Conservation (phyloP, 352 stramenopile species). For the Globisporangium yorkense region DNA sequence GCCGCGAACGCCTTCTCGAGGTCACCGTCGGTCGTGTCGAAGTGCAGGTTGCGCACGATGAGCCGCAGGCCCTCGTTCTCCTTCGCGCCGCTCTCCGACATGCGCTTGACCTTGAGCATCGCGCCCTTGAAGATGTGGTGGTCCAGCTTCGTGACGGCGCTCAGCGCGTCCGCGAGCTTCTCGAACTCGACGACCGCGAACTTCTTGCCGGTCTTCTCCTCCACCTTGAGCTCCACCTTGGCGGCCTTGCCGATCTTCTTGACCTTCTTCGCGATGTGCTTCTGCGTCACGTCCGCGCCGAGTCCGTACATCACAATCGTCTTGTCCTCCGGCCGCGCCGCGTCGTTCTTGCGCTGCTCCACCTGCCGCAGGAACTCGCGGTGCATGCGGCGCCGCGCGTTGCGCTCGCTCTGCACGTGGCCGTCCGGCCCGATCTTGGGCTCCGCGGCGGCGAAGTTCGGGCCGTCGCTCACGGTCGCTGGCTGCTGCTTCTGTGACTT, state of each 20-base stretch:
- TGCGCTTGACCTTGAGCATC: slow-evolving; percentile 54
- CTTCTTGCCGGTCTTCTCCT: slow-evolving; percentile 45
- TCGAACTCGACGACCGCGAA: slow-evolving; percentile 67
- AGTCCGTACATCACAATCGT: slow-evolving; percentile 74
- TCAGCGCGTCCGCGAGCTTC: slow-evolving; percentile 37
- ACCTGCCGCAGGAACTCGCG: slow-evolving; percentile 73
- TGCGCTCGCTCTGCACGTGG: slow-evolving; percentile 72
- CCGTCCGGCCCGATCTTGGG: slow-evolving; percentile 12
- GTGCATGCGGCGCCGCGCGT: slow-evolving; percentile 67
- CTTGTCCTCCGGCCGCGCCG: slow-evolving; percentile 49
- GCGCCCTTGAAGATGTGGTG: slow-evolving; percentile 80
- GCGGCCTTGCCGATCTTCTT: slow-evolving; percentile 60
- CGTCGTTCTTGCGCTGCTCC: slow-evolving; percentile 51
- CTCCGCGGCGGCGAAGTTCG: slow-evolving; percentile 8
- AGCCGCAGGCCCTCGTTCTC: slow-evolving; percentile 56
- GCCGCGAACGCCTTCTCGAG: slow-evolving; percentile 65
- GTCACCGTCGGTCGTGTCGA: slow-evolving; percentile 71
- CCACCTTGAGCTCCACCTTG: slow-evolving; percentile 58
- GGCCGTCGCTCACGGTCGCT: slow-evolving; percentile 7
- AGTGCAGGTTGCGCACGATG: slow-evolving; percentile 82
- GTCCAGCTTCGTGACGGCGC: slow-evolving; percentile 70
- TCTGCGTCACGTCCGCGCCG: slow-evolving; percentile 60
- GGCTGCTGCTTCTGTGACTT: slow-evolving; percentile 8
- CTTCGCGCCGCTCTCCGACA: slow-evolving; percentile 27
- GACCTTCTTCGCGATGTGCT: slow-evolving; percentile 74